Evolutionary conservation across 2,329 filamentous ascomycete genomes (phyloP), one percentile per base, ranked within the genome.

Genomic region (Curvularia lunata): DNA sequence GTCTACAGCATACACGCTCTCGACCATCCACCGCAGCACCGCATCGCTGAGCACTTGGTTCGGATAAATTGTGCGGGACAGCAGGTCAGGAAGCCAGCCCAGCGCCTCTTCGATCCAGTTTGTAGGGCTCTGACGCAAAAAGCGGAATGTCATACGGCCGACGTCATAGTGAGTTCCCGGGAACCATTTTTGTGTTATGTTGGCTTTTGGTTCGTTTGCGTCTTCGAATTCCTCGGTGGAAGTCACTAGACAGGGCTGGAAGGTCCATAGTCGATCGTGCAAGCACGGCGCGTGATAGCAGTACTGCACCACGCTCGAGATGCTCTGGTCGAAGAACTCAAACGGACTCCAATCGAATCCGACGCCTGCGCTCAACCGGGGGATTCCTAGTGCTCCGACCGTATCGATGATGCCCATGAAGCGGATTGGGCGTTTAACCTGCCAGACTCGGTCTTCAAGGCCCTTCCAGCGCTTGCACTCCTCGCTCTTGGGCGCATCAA

Each of bases 91-190:
- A 2, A 76, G 25, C 41, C 57, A 56, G 0, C 73, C 71, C 2
- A 76, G 49, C 1, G 64, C 34, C 9, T 61, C 60, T 48, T 77
- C 74, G 3, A 75, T 57, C 48, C 63, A 57, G 27, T 74, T 73
- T 3, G 55, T 51, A 5, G 72, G 73, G 19, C 62, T 65, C 45
- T 69, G 66, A 1, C 74, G 58, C 2, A 76, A 45, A 52, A 76
- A 77, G 25, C 73, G 67, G 54, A 76, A 77, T 0, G 66, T 67
- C 58, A 75, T 71, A 16, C 74, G 68, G 1, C 75, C 74, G 18
- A 76, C 37, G 48, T 77, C 75, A 56, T 76, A 76, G 40, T 77
- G 75, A n/a, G 69, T 71, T 25, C 74, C 74, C 1, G 75, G 75
- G 30, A 77, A 75, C 75, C 74, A 77, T 23, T 55, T 60, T 48